Conservation (phyloP, 2,329 filamentous ascomycete genomes). For the Cladosporium colombiae region DNA sequence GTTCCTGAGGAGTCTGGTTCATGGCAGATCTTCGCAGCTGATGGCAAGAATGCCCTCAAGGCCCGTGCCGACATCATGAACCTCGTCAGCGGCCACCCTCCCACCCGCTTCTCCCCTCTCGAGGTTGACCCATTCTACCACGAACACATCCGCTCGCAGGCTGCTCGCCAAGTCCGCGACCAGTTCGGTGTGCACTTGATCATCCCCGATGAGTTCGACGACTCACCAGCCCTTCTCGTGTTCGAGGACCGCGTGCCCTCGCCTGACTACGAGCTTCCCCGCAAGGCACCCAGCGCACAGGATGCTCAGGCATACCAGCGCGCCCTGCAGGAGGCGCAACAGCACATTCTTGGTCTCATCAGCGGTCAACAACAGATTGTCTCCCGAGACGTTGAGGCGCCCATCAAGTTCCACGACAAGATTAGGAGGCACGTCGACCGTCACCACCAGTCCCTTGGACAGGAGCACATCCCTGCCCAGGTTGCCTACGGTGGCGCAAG, state of each 20-base stretch:
- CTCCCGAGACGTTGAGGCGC: constrained; percentile 55
- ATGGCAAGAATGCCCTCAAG: constrained; percentile 78
- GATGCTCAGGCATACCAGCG: constrained; percentile 60
- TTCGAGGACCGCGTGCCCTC: constrained; percentile 66
- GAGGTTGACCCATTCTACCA: constrained; percentile 79
- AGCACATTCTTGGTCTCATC: constrained; percentile 56
- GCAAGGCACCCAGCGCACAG: constrained; percentile 55
- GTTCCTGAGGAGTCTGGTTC: constrained; percentile 71
- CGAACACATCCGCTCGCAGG: constrained; percentile 66
- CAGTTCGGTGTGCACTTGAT: constrained; percentile 73
- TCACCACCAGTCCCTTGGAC: constrained; percentile 53
- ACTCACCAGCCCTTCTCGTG: constrained; percentile 66
- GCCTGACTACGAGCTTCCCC: constrained; percentile 56
- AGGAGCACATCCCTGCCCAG: constrained; percentile 58
- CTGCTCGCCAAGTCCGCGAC: constrained; percentile 64
- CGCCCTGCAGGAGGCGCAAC: constrained; percentile 59
- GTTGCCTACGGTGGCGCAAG: constrained; percentile 51
- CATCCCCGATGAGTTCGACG: constrained; percentile 64
- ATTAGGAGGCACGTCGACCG: constrained; percentile 60
- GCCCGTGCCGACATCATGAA: constrained; percentile 74
- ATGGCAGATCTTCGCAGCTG: constrained; percentile 86
- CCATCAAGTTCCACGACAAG: constrained; percentile 65
- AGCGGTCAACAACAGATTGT: constrained; percentile 58
- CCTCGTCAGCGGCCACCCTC: constrained; percentile 73
- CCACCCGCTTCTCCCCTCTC: constrained; percentile 67